Base-by-base conservation (phyloP, 495 filamentous ascomycete genomes). In the Xylaria venustula region DNA sequence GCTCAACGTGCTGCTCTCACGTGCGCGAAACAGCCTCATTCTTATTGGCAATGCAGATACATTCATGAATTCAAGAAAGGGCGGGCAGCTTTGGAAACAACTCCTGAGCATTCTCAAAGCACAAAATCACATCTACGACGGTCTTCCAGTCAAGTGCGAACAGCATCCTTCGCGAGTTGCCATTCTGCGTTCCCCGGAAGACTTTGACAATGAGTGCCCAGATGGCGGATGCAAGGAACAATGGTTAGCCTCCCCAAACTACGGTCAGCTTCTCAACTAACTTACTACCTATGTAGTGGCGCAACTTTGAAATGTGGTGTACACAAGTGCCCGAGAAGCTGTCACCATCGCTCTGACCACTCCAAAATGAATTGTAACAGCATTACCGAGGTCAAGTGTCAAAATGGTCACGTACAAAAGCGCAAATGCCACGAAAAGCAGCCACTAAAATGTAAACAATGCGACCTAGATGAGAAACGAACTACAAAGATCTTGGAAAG, bases 41-140 rank as follows among this genome's bases (percentile, higher is more conserved):
- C 67, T 92, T 67, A 83, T 91, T 42, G 89, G 89, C 0, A 89
- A 90, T 70, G 75, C 81, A 25, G 73, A 82, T 0, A 90, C 89
- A 1, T 90, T 91, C 65, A 73, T 81, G 48, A 73, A 68, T 0
- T 83, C 80, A 68, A 79, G 79, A 14, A 90, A 86, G 60, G 88
- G 88, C 0, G 73, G 72, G 20, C 58, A 68, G 3, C 49, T 78
- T 0, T 91, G 89, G 89, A 57, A 49, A 0, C 77, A 73, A 1
- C 79, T 90, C 12, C 73, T 89, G 23, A 74, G 85, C 11, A 64
- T 77, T 1, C 71, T 91, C 3, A 83, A 81, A 17, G 40, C 64
- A 0, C 67, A 74, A 14, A 72, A 75, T 0, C 78, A 86, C 58
- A 64, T 92, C 0, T 89, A 87, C 59, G 83, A 90, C 62, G 89